Evolutionary conservation across 441 rosid genomes (phyloP).

Genomic region (Mallotus japonicus): DNA sequence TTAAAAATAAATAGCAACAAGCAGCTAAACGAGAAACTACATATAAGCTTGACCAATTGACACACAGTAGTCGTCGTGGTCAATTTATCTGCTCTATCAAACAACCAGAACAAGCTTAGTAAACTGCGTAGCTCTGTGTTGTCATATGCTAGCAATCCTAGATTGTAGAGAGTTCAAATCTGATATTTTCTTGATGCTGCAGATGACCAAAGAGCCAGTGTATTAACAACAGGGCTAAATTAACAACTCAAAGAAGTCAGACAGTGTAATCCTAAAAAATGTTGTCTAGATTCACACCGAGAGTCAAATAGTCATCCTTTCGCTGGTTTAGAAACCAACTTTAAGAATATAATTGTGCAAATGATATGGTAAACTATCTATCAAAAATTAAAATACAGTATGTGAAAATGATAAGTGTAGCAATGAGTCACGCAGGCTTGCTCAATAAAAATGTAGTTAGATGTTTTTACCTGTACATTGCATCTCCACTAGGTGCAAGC

Average conservation of each 20-base stretch:
- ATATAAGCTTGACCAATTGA: neutral
- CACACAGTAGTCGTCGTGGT: neutral
- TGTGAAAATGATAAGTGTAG: neutral
- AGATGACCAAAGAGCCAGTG: neutral
- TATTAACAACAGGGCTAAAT: neutral
- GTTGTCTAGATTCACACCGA: too few relatives aligned
- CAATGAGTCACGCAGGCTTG: neutral
- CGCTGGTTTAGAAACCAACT: too few relatives aligned
- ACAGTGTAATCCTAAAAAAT: too few relatives aligned
- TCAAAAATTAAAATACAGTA: too few relatives aligned
- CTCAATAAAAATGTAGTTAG: neutral
- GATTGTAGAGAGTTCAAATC: conserved; percentile 30
- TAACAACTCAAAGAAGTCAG: neutral
- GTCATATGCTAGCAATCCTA: conserved; percentile 17
- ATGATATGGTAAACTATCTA: too few relatives aligned
- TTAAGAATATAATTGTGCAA: neutral
- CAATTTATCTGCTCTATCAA: too few relatives aligned
- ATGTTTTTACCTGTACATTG: conserved; percentile 35
- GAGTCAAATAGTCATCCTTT: too few relatives aligned
- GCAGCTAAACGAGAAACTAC: too few relatives aligned
- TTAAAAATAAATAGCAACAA: too few relatives aligned
- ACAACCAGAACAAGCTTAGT: neutral
- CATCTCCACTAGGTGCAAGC: conserved; percentile 37
- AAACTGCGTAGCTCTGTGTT: too few relatives aligned
- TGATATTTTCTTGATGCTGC: conserved; percentile 38